These are phyloP conservation scores for Phytophthora palmivora DNA, from an alignment of 352 stramenopile species.

Conservation along the genomic window DNA sequence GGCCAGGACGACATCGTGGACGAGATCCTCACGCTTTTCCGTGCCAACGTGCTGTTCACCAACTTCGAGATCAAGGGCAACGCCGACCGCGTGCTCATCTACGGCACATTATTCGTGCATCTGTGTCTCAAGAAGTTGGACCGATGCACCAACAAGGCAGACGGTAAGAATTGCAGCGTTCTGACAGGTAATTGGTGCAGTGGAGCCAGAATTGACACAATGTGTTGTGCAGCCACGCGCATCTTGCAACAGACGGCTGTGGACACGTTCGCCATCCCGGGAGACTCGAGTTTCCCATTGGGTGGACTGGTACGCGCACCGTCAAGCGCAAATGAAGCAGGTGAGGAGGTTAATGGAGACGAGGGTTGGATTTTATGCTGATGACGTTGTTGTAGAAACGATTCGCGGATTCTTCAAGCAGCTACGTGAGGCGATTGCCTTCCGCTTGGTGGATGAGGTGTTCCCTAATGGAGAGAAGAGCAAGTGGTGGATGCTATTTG, in stretches of 20 bases:
- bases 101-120: constrained; percentile 94
- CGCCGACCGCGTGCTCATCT: constrained; percentile 93
- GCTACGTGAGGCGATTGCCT: constrained; percentile 83
- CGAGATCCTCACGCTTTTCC: constrained; percentile 93
- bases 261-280: constrained; percentile 89
- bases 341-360: constrained; percentile 24
- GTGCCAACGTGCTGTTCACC: constrained; percentile 94
- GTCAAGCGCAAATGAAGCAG: constrained; percentile 78
- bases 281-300: constrained; percentile 85
- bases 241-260: constrained; percentile 84
- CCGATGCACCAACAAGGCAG: constrained; percentile 74
- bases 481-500: constrained; percentile 96
- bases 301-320: constrained; percentile 82
- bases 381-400: constrained; percentile 56
- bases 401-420: constrained; percentile 93
- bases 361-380: background rate
- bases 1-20: constrained; percentile 93
- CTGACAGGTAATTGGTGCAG: background rate
- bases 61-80: constrained; percentile 94
- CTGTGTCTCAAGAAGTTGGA: constrained; percentile 93
- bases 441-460: constrained; percentile 84
- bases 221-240: constrained; percentile 53
- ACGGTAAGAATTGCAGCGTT: constrained; percentile 43
- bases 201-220: constrained; percentile 1
- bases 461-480: constrained; percentile 88